These are phyloP conservation scores for Canna indica DNA, from an alignment of 176 grass and related monocot genomes.

Conservation along the genomic window DNA sequence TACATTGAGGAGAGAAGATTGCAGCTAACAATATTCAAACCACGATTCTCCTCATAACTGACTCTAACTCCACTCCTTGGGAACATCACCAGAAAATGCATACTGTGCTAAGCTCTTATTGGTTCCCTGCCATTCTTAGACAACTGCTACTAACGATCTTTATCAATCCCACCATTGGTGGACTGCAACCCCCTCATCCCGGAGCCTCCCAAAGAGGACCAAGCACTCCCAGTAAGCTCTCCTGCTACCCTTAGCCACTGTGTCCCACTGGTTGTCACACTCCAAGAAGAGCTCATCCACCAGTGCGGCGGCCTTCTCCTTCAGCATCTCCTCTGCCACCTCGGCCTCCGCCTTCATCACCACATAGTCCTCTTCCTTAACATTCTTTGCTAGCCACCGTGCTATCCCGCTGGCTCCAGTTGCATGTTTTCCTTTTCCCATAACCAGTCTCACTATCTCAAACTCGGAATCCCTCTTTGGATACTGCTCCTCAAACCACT, in stretches of 20 bases:
- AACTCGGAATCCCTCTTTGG: slow-evolving; percentile 20
- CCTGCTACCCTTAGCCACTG: not conserved
- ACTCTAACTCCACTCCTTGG: not conserved
- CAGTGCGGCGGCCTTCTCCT: not conserved
- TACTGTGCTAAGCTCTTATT: slow-evolving; percentile 3
- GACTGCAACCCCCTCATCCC: slow-evolving; percentile 24
- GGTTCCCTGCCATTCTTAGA: not conserved
- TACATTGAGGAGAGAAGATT: not conserved
- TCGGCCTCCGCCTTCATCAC: slow-evolving; percentile 34
- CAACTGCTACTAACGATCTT: not conserved
- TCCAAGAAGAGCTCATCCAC: slow-evolving; percentile 18
- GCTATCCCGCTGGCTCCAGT: not conserved
- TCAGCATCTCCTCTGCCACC: not conserved
- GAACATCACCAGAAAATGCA: not conserved
- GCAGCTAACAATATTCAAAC: not conserved
- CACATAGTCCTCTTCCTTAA: slow-evolving; percentile 25
- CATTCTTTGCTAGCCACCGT: slow-evolving; percentile 27
- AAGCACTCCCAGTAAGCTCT: slow-evolving; percentile 26
- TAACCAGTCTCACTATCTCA: slow-evolving; percentile 20
- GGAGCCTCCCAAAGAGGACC: slow-evolving; percentile 27
- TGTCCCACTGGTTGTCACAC: not conserved
- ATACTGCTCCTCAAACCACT: slow-evolving; percentile 25
- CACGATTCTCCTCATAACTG: not conserved
- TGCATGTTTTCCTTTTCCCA: not conserved
- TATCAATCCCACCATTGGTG: slow-evolving; percentile 37